Evolutionary conservation across 192 early-diverging fungal species (phyloP), one percentile per base, ranked within the genome.

Genomic region (Piromyces sp.): DNA sequence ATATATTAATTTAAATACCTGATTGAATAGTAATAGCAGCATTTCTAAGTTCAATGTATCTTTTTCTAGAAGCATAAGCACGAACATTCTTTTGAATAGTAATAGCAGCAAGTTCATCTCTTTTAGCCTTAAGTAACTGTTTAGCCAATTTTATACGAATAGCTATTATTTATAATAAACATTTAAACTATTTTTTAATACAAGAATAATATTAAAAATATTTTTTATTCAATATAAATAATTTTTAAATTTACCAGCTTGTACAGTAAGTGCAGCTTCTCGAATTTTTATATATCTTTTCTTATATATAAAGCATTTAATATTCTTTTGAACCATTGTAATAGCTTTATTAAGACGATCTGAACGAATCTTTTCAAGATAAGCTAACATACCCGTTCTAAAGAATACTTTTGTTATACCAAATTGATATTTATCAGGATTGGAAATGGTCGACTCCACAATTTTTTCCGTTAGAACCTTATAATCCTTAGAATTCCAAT

Each of bases 381-480:
- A 93, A 26, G 95, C 95, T 78, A 92, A 88, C 89, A 95, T 94
- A 81, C 98, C 98, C 68, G 98, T 95, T 30, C 98, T 93, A 95
- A 99, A 99, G 88, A 99, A 99, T 80, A 99, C 94, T 87, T 99
- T 99, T 15, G 95, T 94, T 40, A 93, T 86, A 82, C 98, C 98
- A n/a, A 98, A 88, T 89, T 98, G 96, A 87, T 91, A 98, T 81
- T 96, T 94, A 85, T 97, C 95, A 6, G 88, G 88, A 81, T 94
- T 93, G 36, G 88, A 86, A 80, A 99, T 95, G 3, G 89, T 89
- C 9, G 88, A 83, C 36, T 89, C 84, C 9, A 91, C 91, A 85
- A 92, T 88, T 19, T 82, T 80, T 17, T 83, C 79, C 0, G 91
- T 92, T 29, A 92, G 80, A 13, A 30, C 30, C 79, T 87, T 86